A percentile compares a stretch with the other conserved stretches of the same genome.
phyloP scores from a whole-genome alignment of 768 basidiomycete genomes.

The Hericium alpestre region DNA sequence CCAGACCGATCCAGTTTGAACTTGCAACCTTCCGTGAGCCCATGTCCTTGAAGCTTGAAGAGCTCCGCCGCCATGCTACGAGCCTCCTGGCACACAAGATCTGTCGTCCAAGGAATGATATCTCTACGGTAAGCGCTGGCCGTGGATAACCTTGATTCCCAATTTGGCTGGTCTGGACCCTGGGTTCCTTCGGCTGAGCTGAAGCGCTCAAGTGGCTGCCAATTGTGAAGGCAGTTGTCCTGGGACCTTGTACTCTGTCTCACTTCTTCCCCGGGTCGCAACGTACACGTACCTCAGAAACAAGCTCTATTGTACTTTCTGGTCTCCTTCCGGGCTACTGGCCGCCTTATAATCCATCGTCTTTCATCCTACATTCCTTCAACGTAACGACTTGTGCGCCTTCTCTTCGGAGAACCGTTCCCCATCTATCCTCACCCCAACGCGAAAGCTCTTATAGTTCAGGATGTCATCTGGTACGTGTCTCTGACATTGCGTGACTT shows the following conservation, averaged over 20 bases:
- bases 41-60: too few relatives aligned
- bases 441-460: neutral
- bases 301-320: neutral
- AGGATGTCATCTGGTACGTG: neutral
- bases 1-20: too few relatives aligned
- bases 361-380: neutral
- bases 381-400: neutral
- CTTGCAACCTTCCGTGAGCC: too few relatives aligned
- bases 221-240: neutral
- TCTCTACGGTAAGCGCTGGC: too few relatives aligned
- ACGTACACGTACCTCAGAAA: neutral
- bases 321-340: neutral
- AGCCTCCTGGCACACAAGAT: too few relatives aligned
- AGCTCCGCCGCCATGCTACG: too few relatives aligned
- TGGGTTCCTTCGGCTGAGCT: neutral
- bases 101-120: too few relatives aligned
- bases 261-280: neutral
- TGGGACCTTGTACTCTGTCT: neutral
- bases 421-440: neutral
- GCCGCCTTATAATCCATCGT: neutral
- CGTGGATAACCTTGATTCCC: too few relatives aligned
- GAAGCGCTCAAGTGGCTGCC: neutral
- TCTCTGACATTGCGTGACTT: neutral
- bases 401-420: neutral
- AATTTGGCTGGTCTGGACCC: too few relatives aligned